Evolutionary conservation across 2,329 filamentous ascomycete genomes (phyloP), one percentile per base, ranked within the genome.

Genomic region (Thielaviopsis euricoi): DNA sequence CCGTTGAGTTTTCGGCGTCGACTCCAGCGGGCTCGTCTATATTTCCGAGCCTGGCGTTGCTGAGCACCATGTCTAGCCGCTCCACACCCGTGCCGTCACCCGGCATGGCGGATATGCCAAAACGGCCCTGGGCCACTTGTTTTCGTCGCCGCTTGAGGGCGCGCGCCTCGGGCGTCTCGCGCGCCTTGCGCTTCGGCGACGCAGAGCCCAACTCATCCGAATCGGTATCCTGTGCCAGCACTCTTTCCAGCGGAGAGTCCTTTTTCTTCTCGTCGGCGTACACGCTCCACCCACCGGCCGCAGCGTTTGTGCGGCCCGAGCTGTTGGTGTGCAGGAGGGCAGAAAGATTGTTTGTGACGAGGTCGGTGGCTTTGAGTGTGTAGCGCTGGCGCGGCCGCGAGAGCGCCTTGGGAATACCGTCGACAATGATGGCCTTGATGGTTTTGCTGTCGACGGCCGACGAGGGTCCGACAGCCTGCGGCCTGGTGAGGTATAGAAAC

Each of bases 341-440:
- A 5, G 77, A 74, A 12, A 95, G 72, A 58, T 85, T 90, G 62
- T 81, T 83, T 17, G 87, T 86, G 0, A 79, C 78, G 21, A 95
- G 73, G 53, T 78, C 81, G 1, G 86, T 87, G 5, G 79, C 70
- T 61, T 81, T 78, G 0, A 95, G 72, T 0, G 81, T 77, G 63
- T 87, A 91, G 29, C 89, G 77, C 61, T 85, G 78, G 29, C 85
- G 79, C 0, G 87, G 86, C 15, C 82, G 77, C 0, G 87, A 93
- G 13, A 95, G 76, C 0, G 89, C 89, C 65, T 88, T 89, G 0
- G 89, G 87, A 7, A 95, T 82, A 1, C 87, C 86, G 61, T 89
- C 83, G 29, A 89, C 75, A 4, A 94, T 80, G 3, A 93, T 73
- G 46, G 79, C 81, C 57, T 84, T 80, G 25, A 93, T 71, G 63